Evolutionary conservation across 2,329 filamentous ascomycete species (phyloP), one percentile per base, ranked within the genome.

Genomic region (Echinosphaeria canescens): DNA sequence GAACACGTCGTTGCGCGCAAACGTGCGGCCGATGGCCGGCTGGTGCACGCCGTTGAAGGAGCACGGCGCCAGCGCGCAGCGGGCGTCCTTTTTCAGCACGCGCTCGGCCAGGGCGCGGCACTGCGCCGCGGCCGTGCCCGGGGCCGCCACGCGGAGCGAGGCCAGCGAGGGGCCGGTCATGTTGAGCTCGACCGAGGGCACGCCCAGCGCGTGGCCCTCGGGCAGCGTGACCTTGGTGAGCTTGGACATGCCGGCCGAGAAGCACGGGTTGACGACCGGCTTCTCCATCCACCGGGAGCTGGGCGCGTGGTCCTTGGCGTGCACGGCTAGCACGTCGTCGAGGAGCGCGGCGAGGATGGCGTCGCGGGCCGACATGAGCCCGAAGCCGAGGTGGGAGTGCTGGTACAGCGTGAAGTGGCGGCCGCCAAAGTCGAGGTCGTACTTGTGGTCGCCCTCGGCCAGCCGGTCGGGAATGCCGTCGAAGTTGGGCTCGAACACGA

Each of bases 21-120:
- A 98, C 0, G 88, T 98, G 61, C 92, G 91, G 38, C 70, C 72
- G 25, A 98, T 62, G 13, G 76, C 74, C 8, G 88, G 88, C 50
- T 98, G 88, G 53, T 98, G 80, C 16, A 98, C 71, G 35, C 88
- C 88, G 48, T 92, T 91, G 69, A 98, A 98, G 2, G 88, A 92
- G 58, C 88, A 98, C n/a, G 88, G 88, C 0, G 78, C 65, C 26
- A 95, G 54, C 34, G 62, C 60, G 56, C 88, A 98, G 17, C 70
- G 61, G 23, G 68, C 66, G 13, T 90, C 80, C 55, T 98, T 98
- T 42, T 75, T 65, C 24, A 98, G 62, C 15, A 90, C 90, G 49
- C 76, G 80, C 57, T 98, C 88, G 2, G 84, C 78, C 26, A 95
- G 57, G 34, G 68, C 73, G 34, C 88, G 84, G 56, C 88, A 98